A percentile compares a stretch with the other conserved stretches of the same genome.
These are phyloP conservation scores for Ustilago crameri DNA, from an alignment of 1,284 basidiomycete species.

Conservation along the genomic window DNA sequence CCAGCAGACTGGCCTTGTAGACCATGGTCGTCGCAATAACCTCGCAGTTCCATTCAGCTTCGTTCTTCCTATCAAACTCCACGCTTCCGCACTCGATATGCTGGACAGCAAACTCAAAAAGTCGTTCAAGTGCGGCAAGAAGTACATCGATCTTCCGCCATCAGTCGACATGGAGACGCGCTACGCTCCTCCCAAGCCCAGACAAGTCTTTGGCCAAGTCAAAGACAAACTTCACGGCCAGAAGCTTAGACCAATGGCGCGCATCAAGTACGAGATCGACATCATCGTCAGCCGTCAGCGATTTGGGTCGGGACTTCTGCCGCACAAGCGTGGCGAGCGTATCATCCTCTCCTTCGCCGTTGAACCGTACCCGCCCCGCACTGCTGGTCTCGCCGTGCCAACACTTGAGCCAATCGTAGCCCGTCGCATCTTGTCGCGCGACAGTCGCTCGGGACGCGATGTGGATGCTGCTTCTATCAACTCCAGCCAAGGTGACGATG, in stretches of 20 bases:
- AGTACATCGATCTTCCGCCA: constrained; percentile 50
- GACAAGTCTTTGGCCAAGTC: constrained; percentile 39
- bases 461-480: constrained; percentile 15
- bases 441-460: constrained; percentile 10
- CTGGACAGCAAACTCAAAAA: constrained; percentile 51
- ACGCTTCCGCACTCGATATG: constrained; percentile 47
- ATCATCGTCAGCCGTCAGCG: constrained; percentile 50
- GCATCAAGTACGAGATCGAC: constrained; percentile 54
- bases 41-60: constrained; percentile 51
- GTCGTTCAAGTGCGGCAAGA: constrained; percentile 44
- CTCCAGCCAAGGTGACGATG: constrained; percentile 21
- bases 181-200: constrained; percentile 41
- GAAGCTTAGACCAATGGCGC: constrained; percentile 46
- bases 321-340: constrained; percentile 43
- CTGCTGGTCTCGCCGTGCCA: constrained; percentile 44
- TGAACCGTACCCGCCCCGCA: constrained; percentile 47
- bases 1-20: constrained; percentile 43
- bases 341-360: constrained; percentile 48
- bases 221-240: constrained; percentile 42
- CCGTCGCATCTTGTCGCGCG: constrained; percentile 24
- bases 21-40: constrained; percentile 48
- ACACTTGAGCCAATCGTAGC: constrained; percentile 37
- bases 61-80: constrained; percentile 46
- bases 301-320: constrained; percentile 33
- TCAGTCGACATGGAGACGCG: constrained; percentile 49